These are phyloP conservation scores for Rosa persica DNA, from an alignment of 306 rosid genomes.

Conservation along the genomic window DNA sequence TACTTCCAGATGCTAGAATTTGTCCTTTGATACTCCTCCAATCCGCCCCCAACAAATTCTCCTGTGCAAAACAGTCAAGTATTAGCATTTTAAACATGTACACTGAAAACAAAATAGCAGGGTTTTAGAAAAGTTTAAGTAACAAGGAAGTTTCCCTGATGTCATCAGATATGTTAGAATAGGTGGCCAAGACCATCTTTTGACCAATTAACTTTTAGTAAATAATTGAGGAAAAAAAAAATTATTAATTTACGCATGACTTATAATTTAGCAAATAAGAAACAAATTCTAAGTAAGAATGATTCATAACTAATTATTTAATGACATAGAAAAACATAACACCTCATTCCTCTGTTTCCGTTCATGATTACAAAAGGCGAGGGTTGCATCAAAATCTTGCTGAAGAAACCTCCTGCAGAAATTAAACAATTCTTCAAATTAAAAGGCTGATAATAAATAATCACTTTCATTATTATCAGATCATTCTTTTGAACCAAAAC, in stretches of 20 bases:
- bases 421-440: not conserved
- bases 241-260: not conserved
- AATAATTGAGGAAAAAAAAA: not conserved
- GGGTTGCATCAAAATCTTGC: conserved; percentile 94
- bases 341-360: conserved; percentile 94
- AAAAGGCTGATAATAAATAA: not conserved
- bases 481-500: not conserved
- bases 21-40: conserved; percentile 91
- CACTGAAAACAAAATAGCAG: not conserved
- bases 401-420: conserved; percentile 89
- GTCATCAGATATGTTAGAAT: conserved; percentile 5
- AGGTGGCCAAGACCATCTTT: not conserved
- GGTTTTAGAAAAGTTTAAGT: conserved; percentile 1
- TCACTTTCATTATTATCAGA: not conserved
- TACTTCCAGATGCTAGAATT: conserved; percentile 60
- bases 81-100: not conserved
- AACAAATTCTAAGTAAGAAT: not conserved
- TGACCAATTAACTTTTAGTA: not conserved
- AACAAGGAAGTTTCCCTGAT: not conserved
- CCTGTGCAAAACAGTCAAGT: conserved; percentile 42
- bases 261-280: not conserved
- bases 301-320: not conserved
- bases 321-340: conserved; percentile 21
- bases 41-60: conserved; percentile 58
- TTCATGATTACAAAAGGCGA: conserved; percentile 85